Percentiles rank a stretch among this genome's conserved stretches.
phyloP scores from a whole-genome alignment of 305 asterid genomes.

The Rubia peregrina region DNA sequence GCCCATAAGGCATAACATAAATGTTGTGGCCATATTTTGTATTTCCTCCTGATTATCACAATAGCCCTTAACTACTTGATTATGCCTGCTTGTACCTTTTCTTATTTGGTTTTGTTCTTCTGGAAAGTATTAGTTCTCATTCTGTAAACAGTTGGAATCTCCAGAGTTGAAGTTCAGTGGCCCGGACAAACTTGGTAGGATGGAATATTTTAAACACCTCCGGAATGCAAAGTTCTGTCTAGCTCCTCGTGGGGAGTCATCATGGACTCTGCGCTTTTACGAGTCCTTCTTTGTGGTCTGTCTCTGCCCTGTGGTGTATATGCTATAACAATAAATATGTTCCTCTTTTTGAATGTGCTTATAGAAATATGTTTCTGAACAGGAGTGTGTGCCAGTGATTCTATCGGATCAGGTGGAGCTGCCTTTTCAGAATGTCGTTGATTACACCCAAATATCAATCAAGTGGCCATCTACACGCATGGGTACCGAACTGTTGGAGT shows the following conservation, averaged over 20 bases:
- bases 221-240: conserved; percentile 90
- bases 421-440: conserved; percentile 76
- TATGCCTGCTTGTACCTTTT: neutral
- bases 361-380: conserved; percentile 22
- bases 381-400: conserved; percentile 95
- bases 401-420: conserved; percentile 80
- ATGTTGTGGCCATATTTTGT: neutral
- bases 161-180: conserved; percentile 98
- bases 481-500: conserved; percentile 64
- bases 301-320: conserved; percentile 11
- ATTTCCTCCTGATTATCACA: neutral
- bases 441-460: conserved; percentile 70
- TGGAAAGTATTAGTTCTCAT: conserved; percentile 24
- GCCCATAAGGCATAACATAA: neutral
- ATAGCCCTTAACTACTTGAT: neutral
- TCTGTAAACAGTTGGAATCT: conserved; percentile 90
- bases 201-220: conserved; percentile 80
- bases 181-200: conserved; percentile 71
- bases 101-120: conserved; percentile 5
- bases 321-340: neutral
- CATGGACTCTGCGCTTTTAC: conserved; percentile 97
- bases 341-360: conserved; percentile 11
- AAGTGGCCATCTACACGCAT: conserved; percentile 84
- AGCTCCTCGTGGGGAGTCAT: conserved; percentile 97
- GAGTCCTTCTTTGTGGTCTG: conserved; percentile 95